These are phyloP conservation scores for Fusarium pilosicola DNA, from an alignment of 2,329 filamentous ascomycete genomes.

Conservation along the genomic window DNA sequence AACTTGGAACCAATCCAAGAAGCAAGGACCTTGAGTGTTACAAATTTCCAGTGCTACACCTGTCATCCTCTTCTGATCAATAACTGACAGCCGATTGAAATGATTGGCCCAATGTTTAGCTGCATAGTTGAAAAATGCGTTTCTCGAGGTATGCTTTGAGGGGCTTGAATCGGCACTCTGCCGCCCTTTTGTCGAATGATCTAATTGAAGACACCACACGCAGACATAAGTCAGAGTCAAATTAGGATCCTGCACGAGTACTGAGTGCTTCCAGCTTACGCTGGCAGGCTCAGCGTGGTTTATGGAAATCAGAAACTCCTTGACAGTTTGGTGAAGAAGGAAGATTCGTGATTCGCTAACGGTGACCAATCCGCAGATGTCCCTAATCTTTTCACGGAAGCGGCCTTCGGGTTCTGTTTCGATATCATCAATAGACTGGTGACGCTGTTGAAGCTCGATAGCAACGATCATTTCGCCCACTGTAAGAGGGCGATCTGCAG, in stretches of 20 bases:
- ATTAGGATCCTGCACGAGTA: neutral
- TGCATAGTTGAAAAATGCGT: neutral
- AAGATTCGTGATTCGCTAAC: neutral
- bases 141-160: neutral
- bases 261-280: neutral
- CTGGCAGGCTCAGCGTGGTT: accelerated
- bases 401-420: neutral
- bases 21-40: neutral
- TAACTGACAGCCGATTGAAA: accelerated
- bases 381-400: neutral
- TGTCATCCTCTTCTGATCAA: neutral
- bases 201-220: neutral
- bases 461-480: neutral
- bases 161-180: accelerated
- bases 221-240: neutral
- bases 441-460: neutral
- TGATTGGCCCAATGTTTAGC: neutral
- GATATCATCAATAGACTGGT: neutral
- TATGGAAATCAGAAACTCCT: neutral
- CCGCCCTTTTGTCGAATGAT: accelerated
- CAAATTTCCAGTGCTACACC: neutral
- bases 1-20: neutral
- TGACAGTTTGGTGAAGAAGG: neutral
- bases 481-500: neutral
- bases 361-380: neutral